Evolutionary conservation across 1,139 yeast species (phyloP).

Genomic region (Yamadazyma kanchanaburiensis): DNA sequence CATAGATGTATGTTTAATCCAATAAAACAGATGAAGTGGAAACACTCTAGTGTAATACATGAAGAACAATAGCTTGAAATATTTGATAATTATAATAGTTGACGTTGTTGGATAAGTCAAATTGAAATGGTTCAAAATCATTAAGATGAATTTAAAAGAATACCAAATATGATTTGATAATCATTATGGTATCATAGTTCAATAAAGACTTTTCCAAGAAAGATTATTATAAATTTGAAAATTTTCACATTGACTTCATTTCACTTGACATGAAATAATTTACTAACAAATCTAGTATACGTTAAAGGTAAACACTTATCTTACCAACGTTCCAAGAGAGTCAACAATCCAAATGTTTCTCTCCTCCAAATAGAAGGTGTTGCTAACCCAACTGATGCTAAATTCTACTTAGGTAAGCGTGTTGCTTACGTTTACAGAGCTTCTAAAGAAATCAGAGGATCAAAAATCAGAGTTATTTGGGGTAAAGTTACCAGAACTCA

Average conservation of each 20-base stretch:
- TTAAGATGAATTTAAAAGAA: background rate
- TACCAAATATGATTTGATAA: no score
- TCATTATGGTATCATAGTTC: no score
- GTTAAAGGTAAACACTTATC: conserved; percentile 99
- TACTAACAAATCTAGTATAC: conserved; percentile 75
- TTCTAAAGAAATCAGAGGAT: conserved; percentile 95
- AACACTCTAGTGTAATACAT: background rate
- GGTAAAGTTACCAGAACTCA: conserved; percentile 98
- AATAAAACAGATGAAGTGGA: background rate
- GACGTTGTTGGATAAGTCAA: background rate
- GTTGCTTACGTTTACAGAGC: conserved; percentile 99
- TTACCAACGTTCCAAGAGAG: conserved; percentile 99
- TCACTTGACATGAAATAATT: no score
- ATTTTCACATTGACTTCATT: background rate
- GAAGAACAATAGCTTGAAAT: background rate
- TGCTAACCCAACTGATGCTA: conserved; percentile 85
- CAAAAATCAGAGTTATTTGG: conserved; percentile 99
- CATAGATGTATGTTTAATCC: conserved; percentile 77
- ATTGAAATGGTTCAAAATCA: background rate
- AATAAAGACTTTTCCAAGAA: no score
- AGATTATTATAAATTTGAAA: no score
- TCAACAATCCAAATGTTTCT: conserved; percentile 97
- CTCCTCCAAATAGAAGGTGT: conserved; percentile 97
- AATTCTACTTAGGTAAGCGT: conserved; percentile 99
- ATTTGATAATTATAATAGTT: background rate